Conservation (phyloP, 176 grass and related monocot genomes). For the Metroxylon sagu region DNA sequence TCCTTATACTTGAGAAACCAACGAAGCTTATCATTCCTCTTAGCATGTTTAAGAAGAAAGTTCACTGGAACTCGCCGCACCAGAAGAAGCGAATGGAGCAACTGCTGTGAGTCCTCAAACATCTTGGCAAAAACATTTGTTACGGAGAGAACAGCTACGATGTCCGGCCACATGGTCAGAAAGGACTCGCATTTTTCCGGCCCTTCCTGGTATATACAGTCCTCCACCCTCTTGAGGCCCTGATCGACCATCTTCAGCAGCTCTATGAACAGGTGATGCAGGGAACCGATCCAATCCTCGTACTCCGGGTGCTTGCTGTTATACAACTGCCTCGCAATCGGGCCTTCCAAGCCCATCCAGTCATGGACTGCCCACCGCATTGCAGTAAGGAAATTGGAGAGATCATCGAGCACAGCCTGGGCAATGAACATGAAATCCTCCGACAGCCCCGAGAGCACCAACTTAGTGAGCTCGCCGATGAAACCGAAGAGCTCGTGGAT, state of each 20-base stretch:
- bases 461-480: no score
- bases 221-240: slow-evolving; percentile 58
- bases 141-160: slow-evolving; percentile 53
- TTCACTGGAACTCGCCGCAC: slow-evolving; percentile 44
- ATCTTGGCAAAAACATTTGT: slow-evolving; percentile 60
- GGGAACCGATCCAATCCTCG: background rate
- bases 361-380: background rate
- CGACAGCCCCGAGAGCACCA: no score
- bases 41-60: slow-evolving; percentile 51
- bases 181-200: slow-evolving; percentile 31
- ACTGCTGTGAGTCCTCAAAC: slow-evolving; percentile 61
- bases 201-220: slow-evolving; percentile 33
- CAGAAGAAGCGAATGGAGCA: slow-evolving; percentile 49
- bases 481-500: no score
- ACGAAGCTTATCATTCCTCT: slow-evolving; percentile 49
- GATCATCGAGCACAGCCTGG: no score
- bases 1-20: slow-evolving; percentile 89
- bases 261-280: slow-evolving; percentile 9
- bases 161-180: slow-evolving; percentile 34
- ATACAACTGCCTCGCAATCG: background rate
- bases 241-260: slow-evolving; percentile 55
- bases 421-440: no score
- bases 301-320: background rate
- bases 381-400: background rate
- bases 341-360: background rate